A percentile compares a stretch with the other conserved stretches of the same genome.
phyloP scores from a whole-genome alignment of 495 filamentous ascomycete species.

The Penicillium soppii region DNA sequence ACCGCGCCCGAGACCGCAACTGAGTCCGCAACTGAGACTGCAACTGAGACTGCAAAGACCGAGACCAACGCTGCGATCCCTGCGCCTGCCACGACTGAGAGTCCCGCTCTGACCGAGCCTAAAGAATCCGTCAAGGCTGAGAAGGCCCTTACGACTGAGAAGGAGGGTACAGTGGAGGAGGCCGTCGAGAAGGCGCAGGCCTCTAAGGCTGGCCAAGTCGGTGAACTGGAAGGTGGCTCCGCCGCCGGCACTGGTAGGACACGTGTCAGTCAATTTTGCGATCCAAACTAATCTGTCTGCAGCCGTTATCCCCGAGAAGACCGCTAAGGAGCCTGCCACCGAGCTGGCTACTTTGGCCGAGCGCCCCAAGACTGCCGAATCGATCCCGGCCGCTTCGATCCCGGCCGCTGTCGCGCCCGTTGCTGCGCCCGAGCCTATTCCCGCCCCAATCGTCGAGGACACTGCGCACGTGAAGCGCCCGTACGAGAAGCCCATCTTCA shows the following conservation, averaged over 20 bases:
- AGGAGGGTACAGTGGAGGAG: conserved; percentile 17
- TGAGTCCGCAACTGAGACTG: conserved; percentile 17
- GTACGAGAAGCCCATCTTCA: conserved; percentile 35
- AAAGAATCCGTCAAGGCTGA: conserved; percentile 18
- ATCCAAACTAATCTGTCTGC: conserved; percentile 2
- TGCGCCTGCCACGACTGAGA: conserved; percentile 13
- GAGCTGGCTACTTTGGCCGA: conserved; percentile 26
- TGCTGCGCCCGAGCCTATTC: conserved; percentile 7
- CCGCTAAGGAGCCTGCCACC: conserved; percentile 19
- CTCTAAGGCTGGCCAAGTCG: conserved; percentile 22
- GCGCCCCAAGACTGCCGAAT: conserved; percentile 29
- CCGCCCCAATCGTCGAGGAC: conserved; percentile 13
- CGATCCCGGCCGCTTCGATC: too few species aligned
- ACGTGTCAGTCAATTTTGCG: neutral
- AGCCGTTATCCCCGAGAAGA: conserved; percentile 26
- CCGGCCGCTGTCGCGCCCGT: too few species aligned
- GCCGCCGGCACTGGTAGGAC: conserved; percentile 19
- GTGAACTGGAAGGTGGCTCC: conserved; percentile 16
- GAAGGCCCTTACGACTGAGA: conserved; percentile 17
- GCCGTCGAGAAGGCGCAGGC: conserved; percentile 30
- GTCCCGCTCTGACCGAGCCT: conserved; percentile 15
- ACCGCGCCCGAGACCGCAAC: conserved; percentile 14
- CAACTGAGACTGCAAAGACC: conserved; percentile 19
- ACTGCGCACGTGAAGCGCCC: conserved; percentile 26
- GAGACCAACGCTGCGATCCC: conserved; percentile 15